Base-by-base conservation (phyloP, 176 grass and related monocot genomes). In the Musa troglodytarum region DNA sequence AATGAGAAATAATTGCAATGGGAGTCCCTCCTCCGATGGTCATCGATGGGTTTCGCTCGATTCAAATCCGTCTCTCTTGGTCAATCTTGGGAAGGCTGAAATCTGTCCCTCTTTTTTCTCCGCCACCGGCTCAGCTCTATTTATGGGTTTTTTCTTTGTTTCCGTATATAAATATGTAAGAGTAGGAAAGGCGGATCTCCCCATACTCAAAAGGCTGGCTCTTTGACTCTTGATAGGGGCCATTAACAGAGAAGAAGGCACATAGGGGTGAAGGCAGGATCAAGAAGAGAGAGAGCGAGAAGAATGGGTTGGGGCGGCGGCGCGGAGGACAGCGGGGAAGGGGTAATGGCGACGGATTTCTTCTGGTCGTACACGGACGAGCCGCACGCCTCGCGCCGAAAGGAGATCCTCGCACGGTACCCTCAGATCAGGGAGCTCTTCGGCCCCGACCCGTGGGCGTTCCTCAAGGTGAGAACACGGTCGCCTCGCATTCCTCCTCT, bases 281-380 rank as follows among this genome's bases (percentile, higher is more conserved):
- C 26, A 28, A 28, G 2, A 19, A 57, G 76, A 15, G 22, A 51
- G 43, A 50, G 74, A 64, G 68, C 73, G 63, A 65, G 74, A 70
- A 68, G 54, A 72, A 92, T 83, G 82, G 86, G 69, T 12, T 12
- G 63, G 50, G 28, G 14, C 19, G 16, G 68, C 50, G 77, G 22
- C 49, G 74, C 23, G 73, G 79, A 20, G 73, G 49, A 21, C 81
- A 74, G 24, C 76, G 84, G 81, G 61, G 88, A 93, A 51, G 86
- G 86, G 14, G 88, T 82, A 74, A 99, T 99, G 90, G 90, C 95
- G 17, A 91, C 88, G 50, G 88, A 92, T 56, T 99, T 99, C 85
- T 94, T 99, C 76, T 99, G 95, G 95, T 99, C 95, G 51, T 99
- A 99, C 88, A 94, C 88, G 10, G 95, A 94, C 88, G 95, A 99